These are phyloP conservation scores for Catunica adiposa DNA, from an alignment of 2,329 filamentous ascomycete genomes.

Conservation along the genomic window DNA sequence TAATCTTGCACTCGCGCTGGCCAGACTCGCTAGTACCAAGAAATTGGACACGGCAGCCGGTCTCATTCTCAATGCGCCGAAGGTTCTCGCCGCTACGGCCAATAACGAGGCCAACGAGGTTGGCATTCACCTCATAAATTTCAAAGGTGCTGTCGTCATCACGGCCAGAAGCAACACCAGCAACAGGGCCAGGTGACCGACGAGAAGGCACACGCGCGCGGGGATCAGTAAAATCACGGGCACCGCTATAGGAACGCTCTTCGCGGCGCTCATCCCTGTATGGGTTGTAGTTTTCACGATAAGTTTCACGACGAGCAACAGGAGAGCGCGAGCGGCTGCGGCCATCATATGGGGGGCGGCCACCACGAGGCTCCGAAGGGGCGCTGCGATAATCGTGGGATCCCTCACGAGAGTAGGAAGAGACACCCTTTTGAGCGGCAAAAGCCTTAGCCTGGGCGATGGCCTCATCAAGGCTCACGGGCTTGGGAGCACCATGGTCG, in stretches of 20 bases:
- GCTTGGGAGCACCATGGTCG: conserved; percentile 1
- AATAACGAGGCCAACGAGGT: conserved; percentile 77
- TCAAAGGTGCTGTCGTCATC: conserved; percentile 51
- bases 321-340: conserved; percentile 61
- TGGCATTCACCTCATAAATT: conserved; percentile 73
- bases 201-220: conserved; percentile 49
- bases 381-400: conserved; percentile 10
- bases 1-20: conserved; percentile 72
- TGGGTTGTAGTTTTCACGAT: conserved; percentile 61
- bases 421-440: conserved; percentile 61
- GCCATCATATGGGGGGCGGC: conserved; percentile 20
- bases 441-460: conserved; percentile 72
- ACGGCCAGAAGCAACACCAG: conserved; percentile 24
- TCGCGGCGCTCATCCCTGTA: conserved; percentile 74
- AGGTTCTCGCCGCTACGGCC: conserved; percentile 81
- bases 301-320: conserved; percentile 47
- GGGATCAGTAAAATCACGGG: conserved; percentile 16
- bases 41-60: conserved; percentile 73
- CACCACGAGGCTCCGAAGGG: conserved; percentile 24
- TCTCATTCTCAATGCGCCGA: conserved; percentile 67
- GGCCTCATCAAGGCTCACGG: conserved; percentile 35
- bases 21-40: conserved; percentile 60
- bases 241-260: conserved; percentile 33
- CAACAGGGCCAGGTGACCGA: conserved; percentile 44
- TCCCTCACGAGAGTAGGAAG: conserved; percentile 37